Conservation (phyloP, 305 asterid species). For the Fraxinus velutina region DNA sequence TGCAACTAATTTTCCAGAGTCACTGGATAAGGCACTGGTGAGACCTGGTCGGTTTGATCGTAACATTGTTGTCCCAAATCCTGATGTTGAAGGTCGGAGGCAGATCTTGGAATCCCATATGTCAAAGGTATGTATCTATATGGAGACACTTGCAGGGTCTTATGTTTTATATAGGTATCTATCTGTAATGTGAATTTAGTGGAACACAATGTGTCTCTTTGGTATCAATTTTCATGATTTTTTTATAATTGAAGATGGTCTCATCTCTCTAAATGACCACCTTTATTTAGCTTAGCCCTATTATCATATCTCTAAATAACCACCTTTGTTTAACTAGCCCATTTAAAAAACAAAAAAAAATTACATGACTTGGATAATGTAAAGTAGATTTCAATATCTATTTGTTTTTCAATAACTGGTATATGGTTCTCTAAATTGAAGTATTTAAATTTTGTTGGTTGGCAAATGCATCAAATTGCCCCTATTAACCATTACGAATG, state of each 20-base stretch:
- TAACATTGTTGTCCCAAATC: conserved; percentile 88
- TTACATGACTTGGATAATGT: not conserved
- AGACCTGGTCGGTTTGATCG: conserved; percentile 96
- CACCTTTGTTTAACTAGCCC: not conserved
- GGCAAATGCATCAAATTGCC: not conserved
- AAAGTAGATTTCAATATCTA: not conserved
- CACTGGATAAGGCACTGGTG: conserved; percentile 88
- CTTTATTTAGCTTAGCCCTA: not conserved
- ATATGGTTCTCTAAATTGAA: not conserved
- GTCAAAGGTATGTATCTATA: conserved; percentile 63
- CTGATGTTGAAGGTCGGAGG: conserved; percentile 95
- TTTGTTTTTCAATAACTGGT: not conserved
- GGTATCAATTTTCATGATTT: not conserved
- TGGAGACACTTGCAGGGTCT: not conserved
- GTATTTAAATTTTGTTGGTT: not conserved
- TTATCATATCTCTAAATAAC: not conserved
- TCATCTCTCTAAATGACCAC: not conserved
- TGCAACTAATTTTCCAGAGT: conserved; percentile 92
- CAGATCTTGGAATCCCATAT: conserved; percentile 85
- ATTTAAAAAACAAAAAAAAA: not conserved
- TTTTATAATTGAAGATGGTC: not conserved
- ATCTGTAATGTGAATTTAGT: not conserved
- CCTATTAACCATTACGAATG: not conserved
- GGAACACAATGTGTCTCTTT: not conserved
- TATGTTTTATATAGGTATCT: not conserved